Base-by-base conservation (phyloP, 192 early-diverging fungal genomes). In the Ramicandelaber brevisporus region DNA sequence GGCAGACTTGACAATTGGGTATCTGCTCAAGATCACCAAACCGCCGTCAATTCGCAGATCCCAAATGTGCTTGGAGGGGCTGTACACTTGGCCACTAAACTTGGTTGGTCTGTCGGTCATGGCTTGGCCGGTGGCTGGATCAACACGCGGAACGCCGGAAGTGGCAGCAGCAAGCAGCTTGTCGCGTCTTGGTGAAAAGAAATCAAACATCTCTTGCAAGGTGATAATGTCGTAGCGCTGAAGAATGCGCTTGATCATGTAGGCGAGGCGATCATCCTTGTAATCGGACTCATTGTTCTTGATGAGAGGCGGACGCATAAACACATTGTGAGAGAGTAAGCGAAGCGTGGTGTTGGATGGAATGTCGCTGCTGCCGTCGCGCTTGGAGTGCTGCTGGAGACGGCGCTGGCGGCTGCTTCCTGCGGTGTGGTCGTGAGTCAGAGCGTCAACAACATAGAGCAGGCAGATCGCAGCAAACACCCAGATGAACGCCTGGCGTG, bases 161-260 rank as follows among this genome's bases (percentile, higher is more conserved):
- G n/a, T n/a, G 4, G 77, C 81, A 21, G 50, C 53, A 10, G 34
- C 41, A 16, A 81, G 41, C 19, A 86, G 36, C 17, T 54, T 38
- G 26, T 59, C 57, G 4, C 81, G 58, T 5, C 55, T 36, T 11
- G 59, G 58, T 4, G 44, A 51, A 4, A 61, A 75, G 44, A 66
- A 86, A 16, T 70, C 67, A 55, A 73, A 86, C 36, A 74, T 63
- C 37, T 86, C 81, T 40, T 86, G 79, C 35, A 86, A 51, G 23
- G 63, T 59, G 15, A 86, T 60, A 10, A 86, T 49, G 44, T 83
- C 73, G 47, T 73, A 76, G n/a, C 63, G 36, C n/a, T 55, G 61
- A 20, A 81, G 49, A 14, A 77, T 44, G 29, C 59, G 37, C 17
- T 63, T 48, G 20, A 75, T 63, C 34, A 83, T 61, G 26, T 65